These are phyloP conservation scores for Kodamaea fungicola DNA, from an alignment of 1,139 yeast species.

Conservation along the genomic window DNA sequence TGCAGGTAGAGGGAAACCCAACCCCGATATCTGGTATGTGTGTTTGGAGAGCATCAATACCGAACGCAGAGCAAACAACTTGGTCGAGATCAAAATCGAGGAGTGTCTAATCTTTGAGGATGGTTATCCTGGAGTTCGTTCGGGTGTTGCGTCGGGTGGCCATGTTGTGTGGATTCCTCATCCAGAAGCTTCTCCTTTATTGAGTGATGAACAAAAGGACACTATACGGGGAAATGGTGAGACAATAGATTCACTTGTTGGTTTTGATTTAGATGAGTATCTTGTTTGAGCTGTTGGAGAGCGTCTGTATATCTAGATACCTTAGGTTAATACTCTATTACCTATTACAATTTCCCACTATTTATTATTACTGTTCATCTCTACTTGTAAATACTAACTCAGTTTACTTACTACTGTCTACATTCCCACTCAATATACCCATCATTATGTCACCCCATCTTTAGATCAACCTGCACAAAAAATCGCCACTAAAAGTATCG, in stretches of 20 bases:
- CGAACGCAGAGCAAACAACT: slow-evolving; percentile 28
- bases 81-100: slow-evolving; percentile 54
- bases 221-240: slow-evolving; percentile 57
- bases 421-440: too few relatives aligned
- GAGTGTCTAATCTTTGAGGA: slow-evolving; percentile 93
- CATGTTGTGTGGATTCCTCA: slow-evolving; percentile 93
- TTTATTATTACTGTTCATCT: too few relatives aligned
- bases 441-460: too few relatives aligned
- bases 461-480: too few relatives aligned
- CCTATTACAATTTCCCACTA: too few relatives aligned
- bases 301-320: too few relatives aligned
- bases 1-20: slow-evolving; percentile 84
- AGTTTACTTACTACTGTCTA: too few relatives aligned
- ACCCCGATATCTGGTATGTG: slow-evolving; percentile 86
- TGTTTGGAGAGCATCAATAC: slow-evolving; percentile 70
- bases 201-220: slow-evolving; percentile 42
- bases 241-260: slow-evolving; percentile 47
- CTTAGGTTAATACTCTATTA: too few relatives aligned
- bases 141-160: slow-evolving; percentile 83
- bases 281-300: too few relatives aligned
- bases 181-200: slow-evolving; percentile 55
- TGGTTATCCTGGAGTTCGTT: slow-evolving; percentile 82
- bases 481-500: neutral
- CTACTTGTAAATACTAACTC: too few relatives aligned
- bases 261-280: slow-evolving; percentile 42